Conservation (phyloP, 2,329 filamentous ascomycete genomes). For the Sporothrix inflata region DNA sequence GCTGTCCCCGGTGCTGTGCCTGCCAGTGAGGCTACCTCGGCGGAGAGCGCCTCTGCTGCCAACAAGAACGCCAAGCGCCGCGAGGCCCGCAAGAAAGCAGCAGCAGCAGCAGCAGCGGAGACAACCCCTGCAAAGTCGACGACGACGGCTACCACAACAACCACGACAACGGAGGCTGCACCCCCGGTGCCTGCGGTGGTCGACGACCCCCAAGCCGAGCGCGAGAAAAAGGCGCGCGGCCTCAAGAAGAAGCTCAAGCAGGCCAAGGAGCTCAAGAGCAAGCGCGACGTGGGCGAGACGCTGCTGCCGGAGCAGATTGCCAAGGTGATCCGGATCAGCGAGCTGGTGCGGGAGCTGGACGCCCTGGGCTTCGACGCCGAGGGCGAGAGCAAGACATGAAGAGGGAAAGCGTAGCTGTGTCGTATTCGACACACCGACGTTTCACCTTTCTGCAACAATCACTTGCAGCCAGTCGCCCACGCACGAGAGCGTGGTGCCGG, state of each 20-base stretch:
- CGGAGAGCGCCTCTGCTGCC: conserved; percentile 54
- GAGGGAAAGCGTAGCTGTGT: not conserved
- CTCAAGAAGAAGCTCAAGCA: conserved; percentile 95
- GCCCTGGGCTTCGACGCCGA: conserved; percentile 81
- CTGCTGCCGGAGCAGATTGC: conserved; percentile 93
- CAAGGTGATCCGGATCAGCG: conserved; percentile 96
- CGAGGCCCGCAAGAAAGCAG: conserved; percentile 58
- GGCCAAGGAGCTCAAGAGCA: conserved; percentile 84
- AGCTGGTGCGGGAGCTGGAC: conserved; percentile 86
- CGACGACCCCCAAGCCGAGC: conserved; percentile 65
- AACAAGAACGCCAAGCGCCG: conserved; percentile 88
- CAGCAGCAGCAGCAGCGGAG: conserved; percentile 31
- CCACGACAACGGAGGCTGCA: conserved; percentile 59
- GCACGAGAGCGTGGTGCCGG: not conserved
- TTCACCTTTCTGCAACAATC: not conserved
- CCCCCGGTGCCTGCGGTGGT: not conserved
- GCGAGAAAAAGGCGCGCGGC: conserved; percentile 89
- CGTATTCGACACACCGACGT: not conserved
- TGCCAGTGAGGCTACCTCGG: not conserved
- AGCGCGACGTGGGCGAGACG: conserved; percentile 83
- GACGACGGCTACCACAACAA: conserved; percentile 50
- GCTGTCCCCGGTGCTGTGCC: not conserved
- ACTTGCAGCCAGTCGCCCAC: not conserved
- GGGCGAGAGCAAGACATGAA: conserved; percentile 39
- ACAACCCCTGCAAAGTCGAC: conserved; percentile 33